A percentile compares a stretch with the other conserved stretches of the same genome.
Evolutionary conservation across 2,329 filamentous ascomycete species (phyloP).

Genomic region (Venturia effusa): DNA sequence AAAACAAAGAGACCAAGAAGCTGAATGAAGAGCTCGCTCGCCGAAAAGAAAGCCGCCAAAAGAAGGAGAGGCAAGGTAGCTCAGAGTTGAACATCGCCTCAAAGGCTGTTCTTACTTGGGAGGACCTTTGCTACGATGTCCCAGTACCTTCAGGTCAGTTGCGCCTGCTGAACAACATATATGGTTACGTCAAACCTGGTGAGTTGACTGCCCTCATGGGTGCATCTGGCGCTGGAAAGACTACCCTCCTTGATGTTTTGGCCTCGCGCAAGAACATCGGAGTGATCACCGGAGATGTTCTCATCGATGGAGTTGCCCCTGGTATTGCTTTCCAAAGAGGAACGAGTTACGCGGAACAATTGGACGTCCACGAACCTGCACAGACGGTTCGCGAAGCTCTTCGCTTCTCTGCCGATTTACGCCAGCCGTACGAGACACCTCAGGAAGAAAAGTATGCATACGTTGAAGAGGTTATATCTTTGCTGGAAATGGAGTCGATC

Average conservation of each 20-base stretch:
- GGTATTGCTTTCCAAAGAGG: slow-evolving; percentile 52
- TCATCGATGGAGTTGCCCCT: slow-evolving; percentile 48
- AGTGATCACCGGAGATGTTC: slow-evolving; percentile 50
- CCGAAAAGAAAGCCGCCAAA: slow-evolving; percentile 24
- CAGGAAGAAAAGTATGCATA: slow-evolving; percentile 53
- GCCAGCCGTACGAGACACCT: slow-evolving; percentile 48
- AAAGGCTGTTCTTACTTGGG: slow-evolving; percentile 46
- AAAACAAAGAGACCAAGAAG: slow-evolving; percentile 53
- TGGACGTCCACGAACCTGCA: slow-evolving; percentile 52
- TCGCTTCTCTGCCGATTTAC: slow-evolving; percentile 53
- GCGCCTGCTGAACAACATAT: slow-evolving; percentile 48
- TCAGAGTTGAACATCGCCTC: slow-evolving; percentile 38
- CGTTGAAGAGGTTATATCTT: slow-evolving; percentile 54
- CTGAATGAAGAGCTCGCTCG: slow-evolving; percentile 51
- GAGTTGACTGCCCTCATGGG: slow-evolving; percentile 74
- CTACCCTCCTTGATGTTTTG: slow-evolving; percentile 70
- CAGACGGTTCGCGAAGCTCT: slow-evolving; percentile 55
- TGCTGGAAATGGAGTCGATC: slow-evolving; percentile 55
- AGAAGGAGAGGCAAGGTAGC: slow-evolving; percentile 23
- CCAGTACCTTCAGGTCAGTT: slow-evolving; percentile 35
- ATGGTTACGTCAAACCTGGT: slow-evolving; percentile 67
- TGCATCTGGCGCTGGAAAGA: slow-evolving; percentile 66
- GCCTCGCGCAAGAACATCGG: slow-evolving; percentile 54
- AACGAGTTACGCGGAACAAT: slow-evolving; percentile 55
- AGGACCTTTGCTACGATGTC: slow-evolving; percentile 39